Evolutionary conservation across 495 filamentous ascomycete species (phyloP).

Genomic region (Penicillium steckii): DNA sequence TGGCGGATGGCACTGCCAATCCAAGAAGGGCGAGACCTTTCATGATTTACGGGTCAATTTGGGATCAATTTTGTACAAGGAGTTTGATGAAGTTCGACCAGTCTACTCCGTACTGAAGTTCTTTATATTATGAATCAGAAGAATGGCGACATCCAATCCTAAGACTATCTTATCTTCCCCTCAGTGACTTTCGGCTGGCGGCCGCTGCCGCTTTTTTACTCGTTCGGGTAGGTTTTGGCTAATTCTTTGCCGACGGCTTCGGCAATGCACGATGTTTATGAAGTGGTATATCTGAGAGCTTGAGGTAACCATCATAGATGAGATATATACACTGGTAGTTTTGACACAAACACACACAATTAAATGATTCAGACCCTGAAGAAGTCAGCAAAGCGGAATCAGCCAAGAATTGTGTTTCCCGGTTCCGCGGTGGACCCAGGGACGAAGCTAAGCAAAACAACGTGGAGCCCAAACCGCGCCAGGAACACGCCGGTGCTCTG

Average conservation of each 20-base stretch:
- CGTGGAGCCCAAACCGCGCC: conserved; percentile 3
- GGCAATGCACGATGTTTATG: conserved; percentile 6
- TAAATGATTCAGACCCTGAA: neutral
- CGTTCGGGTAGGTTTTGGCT: conserved; percentile 6
- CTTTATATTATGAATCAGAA: neutral
- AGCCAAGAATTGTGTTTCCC: conserved; percentile 5
- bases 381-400: neutral
- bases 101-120: neutral
- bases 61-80: neutral
- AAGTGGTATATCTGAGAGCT: neutral
- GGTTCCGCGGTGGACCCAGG: conserved; percentile 1
- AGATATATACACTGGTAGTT: neutral
- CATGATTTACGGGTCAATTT: conserved; percentile 7
- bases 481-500: neutral
- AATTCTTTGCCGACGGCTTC: conserved; percentile 14
- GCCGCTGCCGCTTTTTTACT: conserved; percentile 12
- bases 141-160: conserved; percentile 6
- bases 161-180: conserved; percentile 15
- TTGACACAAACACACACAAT: neutral
- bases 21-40: conserved; percentile 15
- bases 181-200: conserved; percentile 6
- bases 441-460: conserved; percentile 8
- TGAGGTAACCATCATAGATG: neutral
- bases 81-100: neutral
- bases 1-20: conserved; percentile 22